Conservation (phyloP, 176 grass and related monocot species). For the Oryza glumipatula region DNA sequence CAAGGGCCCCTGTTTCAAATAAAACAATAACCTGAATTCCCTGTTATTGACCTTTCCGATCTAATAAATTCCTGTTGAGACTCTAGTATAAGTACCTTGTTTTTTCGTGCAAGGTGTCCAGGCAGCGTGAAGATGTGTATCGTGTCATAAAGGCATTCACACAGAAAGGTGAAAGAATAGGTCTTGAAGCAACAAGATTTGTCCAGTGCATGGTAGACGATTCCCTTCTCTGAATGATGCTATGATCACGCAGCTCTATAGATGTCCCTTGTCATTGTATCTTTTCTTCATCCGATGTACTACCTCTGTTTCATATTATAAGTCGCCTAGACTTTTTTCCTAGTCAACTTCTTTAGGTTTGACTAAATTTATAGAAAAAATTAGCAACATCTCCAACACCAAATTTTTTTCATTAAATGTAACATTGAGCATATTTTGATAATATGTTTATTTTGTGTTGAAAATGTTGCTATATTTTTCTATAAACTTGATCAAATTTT, state of each 20-base stretch:
- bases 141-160: conserved; percentile 73
- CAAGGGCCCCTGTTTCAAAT: background rate
- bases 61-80: conserved; percentile 35
- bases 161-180: conserved; percentile 69
- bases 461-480: too few species aligned
- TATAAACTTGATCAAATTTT: too few species aligned
- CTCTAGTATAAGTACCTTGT: conserved; percentile 50
- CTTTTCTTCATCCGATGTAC: background rate
- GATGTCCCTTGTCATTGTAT: background rate
- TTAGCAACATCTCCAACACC: too few species aligned
- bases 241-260: conserved; percentile 19
- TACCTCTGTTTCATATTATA: too few species aligned
- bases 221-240: conserved; percentile 11
- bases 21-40: background rate
- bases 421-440: too few species aligned
- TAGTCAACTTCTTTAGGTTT: too few species aligned
- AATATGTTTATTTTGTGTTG: too few species aligned
- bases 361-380: too few species aligned
- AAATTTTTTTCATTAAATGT: too few species aligned
- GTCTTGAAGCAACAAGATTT: conserved; percentile 75
- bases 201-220: conserved; percentile 73
- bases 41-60: conserved; percentile 10
- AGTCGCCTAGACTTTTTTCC: too few species aligned
- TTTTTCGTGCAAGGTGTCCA: conserved; percentile 89
- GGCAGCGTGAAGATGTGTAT: conserved; percentile 96